Evolutionary conservation across 2,329 filamentous ascomycete genomes (phyloP).

Genomic region (Huntiella savannae): DNA sequence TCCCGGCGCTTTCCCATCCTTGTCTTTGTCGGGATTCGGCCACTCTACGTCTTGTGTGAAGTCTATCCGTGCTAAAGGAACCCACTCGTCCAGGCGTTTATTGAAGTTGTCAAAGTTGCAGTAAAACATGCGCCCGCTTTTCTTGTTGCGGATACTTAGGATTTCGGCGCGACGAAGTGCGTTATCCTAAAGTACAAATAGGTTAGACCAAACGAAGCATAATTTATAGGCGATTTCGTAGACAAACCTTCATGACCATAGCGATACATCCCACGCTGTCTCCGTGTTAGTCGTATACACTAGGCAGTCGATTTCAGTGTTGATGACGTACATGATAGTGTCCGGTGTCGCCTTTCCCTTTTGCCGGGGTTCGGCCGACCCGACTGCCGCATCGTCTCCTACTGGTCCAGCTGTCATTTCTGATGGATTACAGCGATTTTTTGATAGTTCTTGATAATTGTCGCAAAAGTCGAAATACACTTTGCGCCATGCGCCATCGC

Average conservation of each 20-base stretch:
- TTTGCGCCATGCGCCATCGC: neutral
- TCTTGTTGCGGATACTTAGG: constrained; percentile 77
- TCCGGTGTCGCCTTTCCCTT: constrained; percentile 72
- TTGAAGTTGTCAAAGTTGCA: constrained; percentile 99
- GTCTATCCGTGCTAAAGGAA: constrained; percentile 64
- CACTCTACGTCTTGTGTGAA: constrained; percentile 85
- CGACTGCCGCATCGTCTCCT: constrained; percentile 33
- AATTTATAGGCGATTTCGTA: neutral
- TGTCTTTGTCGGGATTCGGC: constrained; percentile 76
- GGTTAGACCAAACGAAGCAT: neutral
- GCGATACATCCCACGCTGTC: constrained; percentile 37
- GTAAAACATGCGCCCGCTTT: constrained; percentile 77
- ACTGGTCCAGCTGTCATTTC: constrained; percentile 4
- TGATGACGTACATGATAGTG: constrained; percentile 45
- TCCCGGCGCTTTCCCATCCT: constrained; percentile 42
- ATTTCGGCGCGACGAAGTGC: constrained; percentile 85
- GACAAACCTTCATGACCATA: constrained; percentile 31
- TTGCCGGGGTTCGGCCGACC: constrained; percentile 39
- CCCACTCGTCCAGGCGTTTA: constrained; percentile 73
- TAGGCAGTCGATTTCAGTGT: neutral
- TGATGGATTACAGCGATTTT: neutral
- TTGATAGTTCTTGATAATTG: neutral
- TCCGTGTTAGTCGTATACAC: neutral
- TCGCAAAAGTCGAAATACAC: constrained; percentile 1
- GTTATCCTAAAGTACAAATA: constrained; percentile 34